These are phyloP conservation scores for Hypoxylon perforatum DNA, from an alignment of 495 filamentous ascomycete genomes.

Conservation along the genomic window DNA sequence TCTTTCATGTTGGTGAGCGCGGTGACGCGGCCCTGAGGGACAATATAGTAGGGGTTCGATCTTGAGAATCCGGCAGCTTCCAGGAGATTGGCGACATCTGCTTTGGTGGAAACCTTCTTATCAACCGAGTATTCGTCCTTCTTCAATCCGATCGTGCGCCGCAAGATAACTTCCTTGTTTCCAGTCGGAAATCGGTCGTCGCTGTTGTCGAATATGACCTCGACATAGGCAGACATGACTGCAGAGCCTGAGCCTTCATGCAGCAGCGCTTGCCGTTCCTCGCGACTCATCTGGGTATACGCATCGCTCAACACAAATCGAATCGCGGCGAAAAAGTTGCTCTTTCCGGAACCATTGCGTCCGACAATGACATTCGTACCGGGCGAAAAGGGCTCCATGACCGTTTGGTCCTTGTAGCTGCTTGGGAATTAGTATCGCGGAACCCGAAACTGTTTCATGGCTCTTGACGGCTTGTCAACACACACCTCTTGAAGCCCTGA, in stretches of 20 bases:
- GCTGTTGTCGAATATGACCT: slow-evolving; percentile 98
- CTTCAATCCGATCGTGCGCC: slow-evolving; percentile 94
- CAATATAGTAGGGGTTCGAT: slow-evolving; percentile 99
- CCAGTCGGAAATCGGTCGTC: slow-evolving; percentile 97
- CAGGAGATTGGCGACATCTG: slow-evolving; percentile 93
- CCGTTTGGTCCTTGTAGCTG: slow-evolving; percentile 99
- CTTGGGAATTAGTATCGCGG: slow-evolving; percentile 32
- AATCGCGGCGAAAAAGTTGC: slow-evolving; percentile 99
- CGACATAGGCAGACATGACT: slow-evolving; percentile 98
- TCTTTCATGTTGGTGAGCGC: slow-evolving; percentile 99
- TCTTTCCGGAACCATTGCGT: slow-evolving; percentile 98
- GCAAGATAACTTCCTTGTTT: slow-evolving; percentile 86
- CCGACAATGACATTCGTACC: slow-evolving; percentile 99
- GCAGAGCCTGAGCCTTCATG: slow-evolving; percentile 97
- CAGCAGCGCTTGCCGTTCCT: slow-evolving; percentile 93
- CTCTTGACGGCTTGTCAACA: slow-evolving; percentile 15
- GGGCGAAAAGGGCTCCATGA: slow-evolving; percentile 97
- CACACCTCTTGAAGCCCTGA: slow-evolving; percentile 98
- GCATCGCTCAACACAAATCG: slow-evolving; percentile 98
- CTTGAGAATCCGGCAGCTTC: slow-evolving; percentile 97
- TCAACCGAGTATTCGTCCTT: slow-evolving; percentile 99
- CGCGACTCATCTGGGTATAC: slow-evolving; percentile 94
- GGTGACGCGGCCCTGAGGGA: slow-evolving; percentile 95
- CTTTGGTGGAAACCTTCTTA: slow-evolving; percentile 93
- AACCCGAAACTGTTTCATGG: neutral